Base-by-base conservation (phyloP, 2,329 filamentous ascomycete species). In the Ascochyta clinopodiicola region DNA sequence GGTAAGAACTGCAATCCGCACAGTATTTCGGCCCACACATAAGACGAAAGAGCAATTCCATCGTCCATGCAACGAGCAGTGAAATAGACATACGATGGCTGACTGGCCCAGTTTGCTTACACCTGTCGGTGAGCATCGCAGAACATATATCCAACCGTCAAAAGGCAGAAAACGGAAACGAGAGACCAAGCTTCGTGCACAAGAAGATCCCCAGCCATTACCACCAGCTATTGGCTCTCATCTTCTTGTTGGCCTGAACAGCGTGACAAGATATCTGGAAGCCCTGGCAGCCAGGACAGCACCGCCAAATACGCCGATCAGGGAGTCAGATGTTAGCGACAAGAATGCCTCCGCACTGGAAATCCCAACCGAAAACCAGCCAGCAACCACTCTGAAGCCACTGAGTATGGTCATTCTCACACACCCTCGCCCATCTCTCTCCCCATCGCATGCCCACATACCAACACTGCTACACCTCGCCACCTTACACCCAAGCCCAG, bases 181-280 rank as follows among this genome's bases (percentile, higher is more conserved):
- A 45, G 75, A 62, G 66, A 67, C 25, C 70, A 45, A 40, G 42
- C 43, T 51, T 6, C 1, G 37, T 12, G 17, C 44, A 24, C 24
- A 57, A 10, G 38, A 57, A 15, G 8, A 43, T 15, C 36, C 48
- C 25, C 62, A 49, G 60, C 77, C 75, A 21, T 79, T 77, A 39
- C 86, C 86, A 8, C 72, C 72, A 47, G 59, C 63, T 5, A 75
- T 91, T 8, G 73, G 76, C n/a, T 75, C 76, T 3, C 81, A 82
- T 58, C 70, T 92, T 35, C 84, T 90, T 44, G 76, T 90, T 43
- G 89, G 90, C 2, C 77, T 91, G 39, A 84, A 86, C 62, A 81
- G 77, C 53, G 86, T 91, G 53, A 87, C 85, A 5, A 82, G 85
- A 17, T 79, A 78, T 44, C 79, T 92, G 2, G 81, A 87, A 57